Evolutionary conservation across 768 basidiomycete species (phyloP), one percentile per base, ranked within the genome.

Genomic region (Dictyophora rubrovolvata): DNA sequence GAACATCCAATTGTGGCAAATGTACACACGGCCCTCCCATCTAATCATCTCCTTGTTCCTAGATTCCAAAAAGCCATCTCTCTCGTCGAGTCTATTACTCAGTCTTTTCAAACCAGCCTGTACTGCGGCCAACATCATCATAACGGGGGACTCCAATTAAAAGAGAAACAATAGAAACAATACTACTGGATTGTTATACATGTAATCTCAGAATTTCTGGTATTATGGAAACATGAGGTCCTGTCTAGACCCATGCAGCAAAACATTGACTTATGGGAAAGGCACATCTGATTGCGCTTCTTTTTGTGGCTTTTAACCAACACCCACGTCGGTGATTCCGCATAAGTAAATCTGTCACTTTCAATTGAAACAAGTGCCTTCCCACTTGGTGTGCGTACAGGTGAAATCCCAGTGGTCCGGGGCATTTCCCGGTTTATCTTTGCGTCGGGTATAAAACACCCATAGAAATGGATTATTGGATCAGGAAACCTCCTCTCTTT

Each of bases 311-410:
- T 42, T 42, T 42, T 12, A 42, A 42, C 42, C 42, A 42, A 42
- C 42, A 14, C 11, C 11, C 11, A n/a, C 14, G n/a, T 42, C 14
- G 42, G 12, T 14, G 14, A 42, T 42, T 42, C 28, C 50, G 50
- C 50, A 51, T 51, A 51, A 34, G 50, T 51, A 51, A 51, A 51
- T 51, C 50, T 51, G 50, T 51, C 50, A 20, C 50, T 34, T 51
- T 51, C 50, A 34, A 51, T 51, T 18, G 21, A 51, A 34, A 51
- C 50, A 11, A 34, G 50, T 34, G 50, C 21, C 28, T 22, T 34
- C 50, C 28, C 50, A 34, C 50, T 51, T 51, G 21, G 47, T 42
- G 12, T 12, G 42, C 42, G 42, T 42, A 42, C 42, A 42, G 14
- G 5, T 42, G 2, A 42, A 42, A 42, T n/a, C 42, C 42, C 12